Evolutionary conservation across 2,329 filamentous ascomycete genomes (phyloP), one percentile per base, ranked within the genome.

Genomic region (Claviceps sp.): DNA sequence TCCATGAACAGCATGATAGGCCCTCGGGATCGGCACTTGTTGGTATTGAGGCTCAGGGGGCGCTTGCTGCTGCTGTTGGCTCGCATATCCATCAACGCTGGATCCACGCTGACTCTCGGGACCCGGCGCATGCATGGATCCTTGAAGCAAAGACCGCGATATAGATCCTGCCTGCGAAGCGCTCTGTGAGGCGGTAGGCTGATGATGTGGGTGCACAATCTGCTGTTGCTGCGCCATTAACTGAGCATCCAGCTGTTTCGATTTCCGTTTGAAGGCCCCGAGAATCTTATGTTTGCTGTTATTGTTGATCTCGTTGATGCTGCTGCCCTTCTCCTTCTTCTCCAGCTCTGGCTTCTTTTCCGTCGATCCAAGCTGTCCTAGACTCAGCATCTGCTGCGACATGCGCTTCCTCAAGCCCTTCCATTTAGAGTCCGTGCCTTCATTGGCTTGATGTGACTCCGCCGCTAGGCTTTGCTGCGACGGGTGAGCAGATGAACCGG

Each of bases 1-100:
- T 30, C 65, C 67, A 47, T 68, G 66, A 4, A 70, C 68, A 14
- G 65, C 56, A 6, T 55, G 52, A 45, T 72, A 72, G 13, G 63
- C 61, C 26, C 54, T 57, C 0, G 70, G 69, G 38, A 71, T 69
- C 1, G 70, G 66, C 1, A 72, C 65, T 13, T 59, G 58, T 3
- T 59, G 67, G 40, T 72, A 72, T 30, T 61, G 61, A 13, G 63
- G 67, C 46, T 69, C 68, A 4, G 51, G 46, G 16, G 53, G 47
- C 16, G 22, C 16, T 5, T 44, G 41, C 38, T 42, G 34, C 20
- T 16, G 30, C 13, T 34, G 34, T 4, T 47, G 49, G 13, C 8
- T 16, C 5, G 16, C 16, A 5, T 47, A 3, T 18, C 38, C 41
- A 7, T 11, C 14, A 38, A 24, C 18, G 30, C 20, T 22, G 4